Percentiles rank a stretch among this genome's conserved stretches.
Conservation (phyloP, 192 early-diverging fungal genomes). For the Umbelopsis sp. region DNA sequence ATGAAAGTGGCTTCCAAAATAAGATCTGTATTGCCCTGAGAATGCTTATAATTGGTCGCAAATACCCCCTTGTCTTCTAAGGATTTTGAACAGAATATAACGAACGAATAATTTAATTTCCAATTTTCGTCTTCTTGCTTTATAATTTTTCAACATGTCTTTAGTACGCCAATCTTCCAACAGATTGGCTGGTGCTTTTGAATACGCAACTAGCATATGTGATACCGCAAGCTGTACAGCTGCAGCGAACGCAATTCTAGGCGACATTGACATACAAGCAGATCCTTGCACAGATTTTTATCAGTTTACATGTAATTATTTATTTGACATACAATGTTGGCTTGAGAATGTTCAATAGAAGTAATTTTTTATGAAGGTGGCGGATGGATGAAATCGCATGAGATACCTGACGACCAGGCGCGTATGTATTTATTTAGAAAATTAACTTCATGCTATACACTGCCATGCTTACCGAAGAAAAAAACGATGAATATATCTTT, state of each 20-base stretch:
- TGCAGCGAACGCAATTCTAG: conserved; percentile 54
- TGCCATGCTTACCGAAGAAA: neutral
- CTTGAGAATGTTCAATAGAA: neutral
- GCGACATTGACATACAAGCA: conserved; percentile 51
- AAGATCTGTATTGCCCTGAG: too few species aligned
- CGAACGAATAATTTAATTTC: neutral
- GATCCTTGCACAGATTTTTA: conserved; percentile 76
- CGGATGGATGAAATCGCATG: conserved; percentile 53
- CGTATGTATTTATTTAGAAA: conserved; percentile 12
- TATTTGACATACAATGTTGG: neutral
- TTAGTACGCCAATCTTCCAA: neutral
- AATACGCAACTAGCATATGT: conserved; percentile 37
- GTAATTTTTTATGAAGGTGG: conserved; percentile 45
- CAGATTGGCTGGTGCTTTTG: neutral
- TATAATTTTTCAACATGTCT: neutral
- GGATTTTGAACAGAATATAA: too few species aligned
- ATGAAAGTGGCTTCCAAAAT: too few species aligned
- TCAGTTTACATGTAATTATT: conserved; percentile 60
- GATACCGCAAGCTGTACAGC: conserved; percentile 56
- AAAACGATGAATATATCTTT: neutral
- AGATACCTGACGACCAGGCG: conserved; percentile 66
- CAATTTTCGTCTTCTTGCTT: neutral
- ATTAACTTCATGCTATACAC: neutral
- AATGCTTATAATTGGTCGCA: neutral
- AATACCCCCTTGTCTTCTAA: too few species aligned